Evolutionary conservation across 768 basidiomycete species (phyloP), one percentile per base, ranked within the genome.

Genomic region (Myochromella boudieri): DNA sequence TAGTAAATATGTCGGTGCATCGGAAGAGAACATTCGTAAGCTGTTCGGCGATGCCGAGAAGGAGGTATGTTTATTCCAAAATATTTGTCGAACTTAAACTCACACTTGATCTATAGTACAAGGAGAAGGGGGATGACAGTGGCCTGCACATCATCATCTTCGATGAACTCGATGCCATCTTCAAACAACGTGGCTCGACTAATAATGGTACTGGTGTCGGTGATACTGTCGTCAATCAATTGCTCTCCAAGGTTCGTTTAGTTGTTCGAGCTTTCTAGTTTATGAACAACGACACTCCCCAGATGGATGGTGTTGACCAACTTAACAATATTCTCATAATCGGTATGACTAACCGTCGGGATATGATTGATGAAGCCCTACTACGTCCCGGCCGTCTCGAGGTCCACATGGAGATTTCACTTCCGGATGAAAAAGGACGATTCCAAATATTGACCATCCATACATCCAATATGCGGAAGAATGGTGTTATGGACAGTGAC

Each of bases 251-350:
- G 80, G 93, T 87, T 34, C 9, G 73, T 46, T 4, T 5, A 3
- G 3, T 10, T 15, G 18, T 36, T 43, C 0, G 38, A 2, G 1
- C 5, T 2, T 10, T 34, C 5, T 28, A 8, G 10, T 25, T 24
- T 20, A 6, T 18, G 21, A 22, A 22, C 31, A 21, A 32, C 36
- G n/a, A 46, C 7, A 18, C 33, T 34, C 28, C 15, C 7, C 55
- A 97, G 93, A 95, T 99, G 94, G 97, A 99, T 56, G 97, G 97
- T 73, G 95, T 99, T 9, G 97, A 99, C 63, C 89, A 92, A 70
- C 74, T 99, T 25, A 98, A 99, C 74, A 99, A 99, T 68, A 95
- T 99, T 51, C 87, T 99, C 58, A 88, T 99, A 57, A 99, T 99
- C 56, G 97, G 97, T 58, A 99, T 99, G 97, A 99, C 95, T 37